Evolutionary conservation across 192 early-diverging fungal genomes (phyloP), one percentile per base, ranked within the genome.

Genomic region (Podila minutissima): DNA sequence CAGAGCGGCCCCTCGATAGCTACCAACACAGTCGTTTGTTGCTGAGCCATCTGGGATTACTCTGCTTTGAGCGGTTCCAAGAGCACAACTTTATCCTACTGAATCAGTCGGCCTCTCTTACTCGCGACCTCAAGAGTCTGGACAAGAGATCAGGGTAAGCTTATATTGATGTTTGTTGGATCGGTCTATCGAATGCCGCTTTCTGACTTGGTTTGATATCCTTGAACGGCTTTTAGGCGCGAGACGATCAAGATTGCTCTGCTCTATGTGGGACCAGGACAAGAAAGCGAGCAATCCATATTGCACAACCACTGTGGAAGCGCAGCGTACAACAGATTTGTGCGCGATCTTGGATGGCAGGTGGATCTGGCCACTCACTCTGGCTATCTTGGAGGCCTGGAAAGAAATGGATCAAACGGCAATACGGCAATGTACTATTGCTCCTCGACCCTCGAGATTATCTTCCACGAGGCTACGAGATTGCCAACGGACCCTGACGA

Each of bases 241-340:
- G 97, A 98, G 77, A 93, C 92, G 0, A 88, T 96, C 73, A 98
- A 99, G 67, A 81, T 98, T 55, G 98, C 94, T 4, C 61, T 99
- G 3, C 63, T 99, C 7, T 99, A 99, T 86, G 95, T 99, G 31
- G 96, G 89, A 0, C 87, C 89, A 13, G 95, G 94, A 1, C 97
- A 98, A 82, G 95, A 97, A 82, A 93, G 94, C 59, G 98, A 98
- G 67, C 79, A 88, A 7, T 88, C 89, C 67, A 96, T 99, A 26
- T 83, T 99, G 38, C 88, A 88, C 61, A 99, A 99, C 77, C 76
- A 77, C 5, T 35, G 63, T 26, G 92, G 90, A 3, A 98, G 96
- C 64, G 31, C 65, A 12, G 87, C 90, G 8, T 99, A 98, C 69
- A 83, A 90, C 26, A 90, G 88, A 26, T 99, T 99, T 88, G 94